A percentile compares a stretch with the other conserved stretches of the same genome.
Evolutionary conservation across 352 stramenopile species (phyloP).

Genomic region (Phytophthora pisi): DNA sequence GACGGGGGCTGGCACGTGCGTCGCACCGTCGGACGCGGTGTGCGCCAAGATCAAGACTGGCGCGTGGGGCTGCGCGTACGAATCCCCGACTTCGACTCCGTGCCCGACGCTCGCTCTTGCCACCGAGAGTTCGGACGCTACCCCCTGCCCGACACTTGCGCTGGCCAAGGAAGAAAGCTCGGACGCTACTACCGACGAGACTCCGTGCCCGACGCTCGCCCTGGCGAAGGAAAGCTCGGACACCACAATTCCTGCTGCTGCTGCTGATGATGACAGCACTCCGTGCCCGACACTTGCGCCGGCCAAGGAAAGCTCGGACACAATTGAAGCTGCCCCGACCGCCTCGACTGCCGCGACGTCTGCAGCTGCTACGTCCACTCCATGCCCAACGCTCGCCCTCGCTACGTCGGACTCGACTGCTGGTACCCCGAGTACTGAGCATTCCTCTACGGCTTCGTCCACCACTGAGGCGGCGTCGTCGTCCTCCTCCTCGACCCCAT

Average conservation of each 20-base stretch:
- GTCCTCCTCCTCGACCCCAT: constrained; percentile 5
- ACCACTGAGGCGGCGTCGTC: neutral
- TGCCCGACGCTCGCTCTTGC: constrained; percentile 11
- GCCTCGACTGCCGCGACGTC: neutral
- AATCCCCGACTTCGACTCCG: neutral
- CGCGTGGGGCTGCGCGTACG: constrained; percentile 53
- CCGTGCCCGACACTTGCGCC: constrained; percentile 15
- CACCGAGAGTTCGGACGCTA: neutral
- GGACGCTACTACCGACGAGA: constrained; percentile 4
- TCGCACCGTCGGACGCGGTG: constrained; percentile 47
- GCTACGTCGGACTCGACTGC: neutral
- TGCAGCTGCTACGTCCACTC: neutral
- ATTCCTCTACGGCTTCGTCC: neutral
- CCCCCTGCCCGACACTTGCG: neutral
- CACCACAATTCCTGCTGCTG: no score
- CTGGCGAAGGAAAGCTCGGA: constrained; percentile 1
- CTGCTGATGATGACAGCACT: neutral
- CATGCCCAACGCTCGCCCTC: constrained; percentile 1
- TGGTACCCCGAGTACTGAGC: neutral
- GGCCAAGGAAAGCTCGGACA: neutral
- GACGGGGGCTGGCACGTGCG: constrained; percentile 40
- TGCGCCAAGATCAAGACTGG: constrained; percentile 66
- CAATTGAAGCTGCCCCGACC: neutral
- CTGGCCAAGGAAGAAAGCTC: neutral
- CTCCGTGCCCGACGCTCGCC: constrained; percentile 16